Evolutionary conservation across 345 rosid species (phyloP).

Genomic region (Cardamine resedifolia): DNA sequence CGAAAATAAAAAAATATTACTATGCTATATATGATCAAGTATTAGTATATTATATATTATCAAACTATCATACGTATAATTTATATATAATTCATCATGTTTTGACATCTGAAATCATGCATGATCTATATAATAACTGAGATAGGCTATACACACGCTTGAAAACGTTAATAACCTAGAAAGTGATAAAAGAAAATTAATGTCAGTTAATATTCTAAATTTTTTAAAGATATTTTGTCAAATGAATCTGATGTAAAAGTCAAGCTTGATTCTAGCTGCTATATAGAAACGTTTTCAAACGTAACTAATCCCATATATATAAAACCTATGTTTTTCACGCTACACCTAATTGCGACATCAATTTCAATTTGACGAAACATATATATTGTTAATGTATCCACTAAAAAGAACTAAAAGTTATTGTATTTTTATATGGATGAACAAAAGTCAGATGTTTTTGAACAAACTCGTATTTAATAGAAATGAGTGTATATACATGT

Average conservation of each 20-base stretch:
- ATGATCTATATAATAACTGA: neutral
- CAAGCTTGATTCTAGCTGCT: slow-evolving; percentile 19
- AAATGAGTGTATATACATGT: neutral
- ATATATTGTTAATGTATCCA: neutral
- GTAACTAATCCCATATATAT: slow-evolving; percentile 23
- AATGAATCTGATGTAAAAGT: slow-evolving; percentile 25
- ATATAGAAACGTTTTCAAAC: slow-evolving; percentile 16
- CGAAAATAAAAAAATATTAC: neutral
- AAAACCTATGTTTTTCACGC: slow-evolving; percentile 23
- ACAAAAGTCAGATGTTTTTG: slow-evolving; percentile 20
- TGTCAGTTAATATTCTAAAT: slow-evolving; percentile 2
- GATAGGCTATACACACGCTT: neutral
- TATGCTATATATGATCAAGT: neutral
- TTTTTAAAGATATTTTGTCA: slow-evolving; percentile 20
- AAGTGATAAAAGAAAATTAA: neutral
- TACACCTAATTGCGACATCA: slow-evolving; percentile 8
- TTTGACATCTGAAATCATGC: slow-evolving; percentile 2
- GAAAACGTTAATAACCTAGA: neutral
- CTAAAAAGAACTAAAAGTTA: neutral
- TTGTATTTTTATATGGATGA: neutral
- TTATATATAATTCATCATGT: neutral
- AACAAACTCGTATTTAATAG: neutral
- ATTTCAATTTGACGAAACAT: slow-evolving; percentile 15
- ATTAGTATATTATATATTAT: neutral
- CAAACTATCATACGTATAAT: neutral